Conservation (phyloP, 1,284 basidiomycete species). For the Quambalaria eucalypti region DNA sequence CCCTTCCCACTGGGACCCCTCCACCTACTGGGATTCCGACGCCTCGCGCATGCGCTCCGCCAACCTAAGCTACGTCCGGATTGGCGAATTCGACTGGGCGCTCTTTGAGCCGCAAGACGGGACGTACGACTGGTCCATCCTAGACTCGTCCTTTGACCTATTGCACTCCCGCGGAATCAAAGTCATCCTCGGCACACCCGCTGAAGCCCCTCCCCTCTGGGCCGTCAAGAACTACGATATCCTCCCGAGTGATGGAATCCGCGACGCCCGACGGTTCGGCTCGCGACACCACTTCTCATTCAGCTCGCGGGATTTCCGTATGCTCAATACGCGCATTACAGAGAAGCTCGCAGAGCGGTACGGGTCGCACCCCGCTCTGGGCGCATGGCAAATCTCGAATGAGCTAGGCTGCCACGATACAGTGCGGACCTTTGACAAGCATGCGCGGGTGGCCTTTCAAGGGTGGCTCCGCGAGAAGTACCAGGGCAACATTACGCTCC, state of each 20-base stretch:
- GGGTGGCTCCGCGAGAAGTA: constrained; percentile 24
- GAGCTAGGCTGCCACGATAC: constrained; percentile 21
- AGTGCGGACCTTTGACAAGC: constrained; percentile 17
- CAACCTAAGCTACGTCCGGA: constrained; percentile 17
- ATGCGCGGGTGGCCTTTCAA: constrained; percentile 15
- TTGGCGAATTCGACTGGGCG: constrained; percentile 29
- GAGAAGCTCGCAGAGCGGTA: constrained; percentile 19
- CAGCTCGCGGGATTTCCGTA: constrained; percentile 19
- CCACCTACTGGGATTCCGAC: constrained; percentile 15
- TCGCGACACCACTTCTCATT: constrained; percentile 20
- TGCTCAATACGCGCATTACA: constrained; percentile 19
- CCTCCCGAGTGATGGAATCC: constrained; percentile 16
- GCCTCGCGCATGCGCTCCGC: constrained; percentile 19
- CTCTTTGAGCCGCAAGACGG: constrained; percentile 24
- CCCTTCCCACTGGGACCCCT: constrained; percentile 22
- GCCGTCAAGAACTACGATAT: constrained; percentile 24
- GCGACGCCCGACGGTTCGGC: constrained; percentile 15
- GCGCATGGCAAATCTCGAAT: constrained; percentile 20
- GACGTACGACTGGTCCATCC: constrained; percentile 16
- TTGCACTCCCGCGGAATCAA: constrained; percentile 18
- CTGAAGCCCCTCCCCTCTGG: constrained; percentile 25
- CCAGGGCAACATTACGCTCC: constrained; percentile 17
- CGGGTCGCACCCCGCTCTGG: constrained; percentile 14
- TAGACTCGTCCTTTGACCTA: constrained; percentile 17
- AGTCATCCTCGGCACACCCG: constrained; percentile 27